Base-by-base conservation (phyloP, 208 protist species). In the Crithidia thermophila region DNA sequence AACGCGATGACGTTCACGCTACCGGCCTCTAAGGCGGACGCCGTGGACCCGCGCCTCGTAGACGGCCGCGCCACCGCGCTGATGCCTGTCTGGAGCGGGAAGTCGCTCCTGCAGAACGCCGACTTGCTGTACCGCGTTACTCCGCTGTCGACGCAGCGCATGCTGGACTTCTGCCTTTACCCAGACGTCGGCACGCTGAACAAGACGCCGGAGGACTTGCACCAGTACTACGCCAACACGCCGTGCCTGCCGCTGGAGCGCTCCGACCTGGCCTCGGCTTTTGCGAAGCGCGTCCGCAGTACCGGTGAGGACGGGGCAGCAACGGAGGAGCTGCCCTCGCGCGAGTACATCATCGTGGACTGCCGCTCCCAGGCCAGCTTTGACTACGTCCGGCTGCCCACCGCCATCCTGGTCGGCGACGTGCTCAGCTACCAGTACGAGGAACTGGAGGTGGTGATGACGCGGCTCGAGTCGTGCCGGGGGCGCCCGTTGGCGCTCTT, bases 291-390 rank as follows among this genome's bases (percentile, higher is more conserved):
- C 34, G 18, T 3, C 49, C 14, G 34, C 43, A 30, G 36, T 21
- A 16, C 40, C 40, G 18, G 16, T 11, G 51, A 16, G 5, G 16
- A 39, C 18, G 25, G 27, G 5, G 3, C 16, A 4, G 42, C 20
- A 14, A 43, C 25, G 9, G 55, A 71, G 9, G 58, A 21, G 50
- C 23, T 50, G 20, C 66, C 77, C 30, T 4, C 75, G 25, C 60
- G 90, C 5, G 78, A 87, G 66, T 97, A 93, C 70, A 72, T 95
- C 55, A 72, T 98, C 5, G 66, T 94, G n/a, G 92, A 98, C 73
- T 97, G 90, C 74, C 84, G 94, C 37, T 84, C 90, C 0, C 34
- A 65, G 13, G 77, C 82, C 23, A 94, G 87, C 74, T 98, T 83
- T 66, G 70, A 94, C 25, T 95, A 87, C 64, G 87, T 89, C 14